Base-by-base conservation (phyloP, 805 yeast genomes). In the Candida krabiensis region DNA sequence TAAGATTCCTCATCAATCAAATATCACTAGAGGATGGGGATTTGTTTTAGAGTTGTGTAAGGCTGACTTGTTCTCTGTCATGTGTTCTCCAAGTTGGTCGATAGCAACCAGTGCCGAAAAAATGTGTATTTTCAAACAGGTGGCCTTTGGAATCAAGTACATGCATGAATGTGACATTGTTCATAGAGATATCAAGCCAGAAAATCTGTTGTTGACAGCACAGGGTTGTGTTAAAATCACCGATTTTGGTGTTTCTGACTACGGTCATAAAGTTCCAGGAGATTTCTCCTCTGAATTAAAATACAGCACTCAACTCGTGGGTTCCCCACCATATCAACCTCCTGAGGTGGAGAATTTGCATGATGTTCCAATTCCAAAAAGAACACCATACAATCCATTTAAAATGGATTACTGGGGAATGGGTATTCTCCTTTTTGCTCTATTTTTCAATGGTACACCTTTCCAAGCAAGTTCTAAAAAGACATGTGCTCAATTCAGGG, bases 171-270 rank as follows among this genome's bases (percentile, higher is more conserved):
- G 73, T 50, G 79, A 90, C 63, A 85, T 91, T 53, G 96, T 90
- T 14, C 98, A 91, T 61, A 75, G 98, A 41, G 99, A 91, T 61
- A 71, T 91, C 55, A 91, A 91, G 66, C 98, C 98, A 5, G 99
- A 91, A 59, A 91, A 91, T 63, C 70, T 91, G 33, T 70, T 91
- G 30, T 82, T 87, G 51, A 67, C 86, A 25, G 63, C 70, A 15
- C 59, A 64, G 13, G 80, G 75, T 9, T 69, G 71, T 19, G 73
- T 83, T 43, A 82, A 93, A 24, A 71, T 91, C 48, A 96, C 97
- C 1, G 99, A 91, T 66, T 91, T 91, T 62, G 99, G 99, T 37
- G 93, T 91, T 46, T 77, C 86, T 30, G 85, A 79, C 38, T 81
- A 77, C 61, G 86, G 83, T 16, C 83, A 80, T 56, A 74, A 64